Evolutionary conservation across 208 protist genomes (phyloP).

Genomic region (Acanthamoeba lenticulata): DNA sequence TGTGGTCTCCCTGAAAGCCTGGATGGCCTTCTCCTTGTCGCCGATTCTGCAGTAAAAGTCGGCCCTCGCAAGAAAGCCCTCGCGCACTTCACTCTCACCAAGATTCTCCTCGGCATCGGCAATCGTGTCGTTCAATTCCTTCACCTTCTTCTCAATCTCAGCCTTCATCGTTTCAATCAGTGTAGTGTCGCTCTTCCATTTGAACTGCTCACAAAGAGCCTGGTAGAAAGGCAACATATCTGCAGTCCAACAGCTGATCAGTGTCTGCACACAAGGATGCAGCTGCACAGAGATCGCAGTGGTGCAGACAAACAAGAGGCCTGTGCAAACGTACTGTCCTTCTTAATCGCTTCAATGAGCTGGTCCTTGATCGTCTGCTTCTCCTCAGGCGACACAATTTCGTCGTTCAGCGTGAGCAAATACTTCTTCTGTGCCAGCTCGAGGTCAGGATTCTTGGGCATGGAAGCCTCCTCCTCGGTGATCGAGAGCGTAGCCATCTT

Average conservation of each 20-base stretch:
- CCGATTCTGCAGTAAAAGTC: constrained; percentile 95
- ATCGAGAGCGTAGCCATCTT: neutral
- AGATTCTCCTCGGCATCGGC: constrained; percentile 96
- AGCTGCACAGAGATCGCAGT: neutral
- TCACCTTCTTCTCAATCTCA: constrained; percentile 84
- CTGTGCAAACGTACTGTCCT: neutral
- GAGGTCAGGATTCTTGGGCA: neutral
- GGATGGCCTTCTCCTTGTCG: constrained; percentile 94
- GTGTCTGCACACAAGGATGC: too few relatives aligned
- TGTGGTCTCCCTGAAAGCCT: constrained; percentile 91
- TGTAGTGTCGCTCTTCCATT: neutral
- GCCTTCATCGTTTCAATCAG: constrained; percentile 58
- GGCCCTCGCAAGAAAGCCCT: constrained; percentile 93
- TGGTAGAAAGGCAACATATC: constrained; percentile 18
- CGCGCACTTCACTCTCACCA: constrained; percentile 97
- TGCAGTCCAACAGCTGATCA: neutral
- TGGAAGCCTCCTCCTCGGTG: neutral
- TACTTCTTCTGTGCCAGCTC: neutral
- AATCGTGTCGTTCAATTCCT: constrained; percentile 90
- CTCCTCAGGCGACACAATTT: neutral
- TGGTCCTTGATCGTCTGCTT: neutral
- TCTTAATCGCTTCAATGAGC: neutral
- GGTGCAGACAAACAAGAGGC: neutral
- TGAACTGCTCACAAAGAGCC: neutral
- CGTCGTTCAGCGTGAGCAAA: neutral